Evolutionary conservation across 306 rosid species (phyloP), one percentile per base, ranked within the genome.

Genomic region (Sindora glabra): DNA sequence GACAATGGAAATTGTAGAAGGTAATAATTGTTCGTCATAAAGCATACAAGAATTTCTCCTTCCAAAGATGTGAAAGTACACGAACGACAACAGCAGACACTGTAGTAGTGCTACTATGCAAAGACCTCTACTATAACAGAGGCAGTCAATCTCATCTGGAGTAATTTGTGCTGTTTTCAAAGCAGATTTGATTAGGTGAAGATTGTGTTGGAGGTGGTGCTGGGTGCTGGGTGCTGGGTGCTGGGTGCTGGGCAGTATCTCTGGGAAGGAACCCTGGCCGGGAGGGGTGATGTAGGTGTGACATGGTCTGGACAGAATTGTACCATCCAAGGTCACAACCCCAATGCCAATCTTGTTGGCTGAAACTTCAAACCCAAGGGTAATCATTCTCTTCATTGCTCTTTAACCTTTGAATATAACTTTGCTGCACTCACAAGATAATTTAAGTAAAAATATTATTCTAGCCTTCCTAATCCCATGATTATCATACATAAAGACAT

Each of bases 71-170:
- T 0, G 97, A 90, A 54, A 90, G 97, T 51, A 90, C 77, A 38
- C 97, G 80, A 14, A 87, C 83, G 72, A 80, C 96, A 53, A 90
- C 42, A 8, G 97, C 91, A 33, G 97, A 46, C 25, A 90, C 96
- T 87, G 96, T 17, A 90, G 71, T 0, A 95, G 97, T 7, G 96
- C 97, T 38, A 96, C 97, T 96, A 90, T 90, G 16, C 97, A 95
- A 58, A 96, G 97, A 40, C 96, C 97, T 72, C 81, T 87, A 38
- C 96, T 90, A 73, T 90, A 87, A 68, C 97, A 90, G 50, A 90
- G 64, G 72, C 97, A 90, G 59, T 90, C 95, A 48, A 90, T 83
- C 11, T 90, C 95, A 5, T 81, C 46, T 0, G 89, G 86, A 8
- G 81, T 73, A 33, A 85, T 11, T 21, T 77, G 62, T 4, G 97